Evolutionary conservation across 202 grass and related monocot species (phyloP), one percentile per base, ranked within the genome.

Genomic region (Eragrostis tef): DNA sequence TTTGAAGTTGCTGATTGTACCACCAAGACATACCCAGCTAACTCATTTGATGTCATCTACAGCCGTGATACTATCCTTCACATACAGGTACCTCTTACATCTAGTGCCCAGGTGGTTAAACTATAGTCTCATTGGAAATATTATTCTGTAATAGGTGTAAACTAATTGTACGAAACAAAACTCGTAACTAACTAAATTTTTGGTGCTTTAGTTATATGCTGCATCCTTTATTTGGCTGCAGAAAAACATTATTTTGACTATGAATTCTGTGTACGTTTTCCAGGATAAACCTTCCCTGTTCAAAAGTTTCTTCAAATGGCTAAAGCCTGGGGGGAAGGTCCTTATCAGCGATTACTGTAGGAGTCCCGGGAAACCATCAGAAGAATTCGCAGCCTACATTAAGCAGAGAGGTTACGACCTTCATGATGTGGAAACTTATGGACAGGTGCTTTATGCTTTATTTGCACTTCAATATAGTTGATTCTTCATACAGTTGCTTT

Each of bases 1-100:
- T 96, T 96, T 83, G 93, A 93, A 81, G 93, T 97, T 57, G 83
- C 86, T 76, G 93, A 97, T 82, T 97, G 93, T 74, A 93, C 93
- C 68, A 97, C 86, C 0, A 93, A 89, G 89, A 73, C 19, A 58
- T 97, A 97, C 79, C 80, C 88, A 73, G 88, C 91, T 5, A 89
- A 77, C 22, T 73, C 78, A 9, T 97, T 97, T 13, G 88, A 91
- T 22, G 78, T 91, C 19, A 87, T 97, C 66, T 97, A 97, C 84
- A 97, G 93, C 16, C 88, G 93, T 77, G 93, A 93, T 58, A 93
- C 90, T 42, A 93, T 97, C 83, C 93, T 93, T 67, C 93, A 97
- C 75, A 97, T 97, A 90, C 93, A 97, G 12, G 93, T 93, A 88
- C 67, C 53, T 20, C 26, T 25, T 25, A 36, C 15, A 51, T 52